Conservation (phyloP, 345 rosid genomes). For the Brassica rapa region DNA sequence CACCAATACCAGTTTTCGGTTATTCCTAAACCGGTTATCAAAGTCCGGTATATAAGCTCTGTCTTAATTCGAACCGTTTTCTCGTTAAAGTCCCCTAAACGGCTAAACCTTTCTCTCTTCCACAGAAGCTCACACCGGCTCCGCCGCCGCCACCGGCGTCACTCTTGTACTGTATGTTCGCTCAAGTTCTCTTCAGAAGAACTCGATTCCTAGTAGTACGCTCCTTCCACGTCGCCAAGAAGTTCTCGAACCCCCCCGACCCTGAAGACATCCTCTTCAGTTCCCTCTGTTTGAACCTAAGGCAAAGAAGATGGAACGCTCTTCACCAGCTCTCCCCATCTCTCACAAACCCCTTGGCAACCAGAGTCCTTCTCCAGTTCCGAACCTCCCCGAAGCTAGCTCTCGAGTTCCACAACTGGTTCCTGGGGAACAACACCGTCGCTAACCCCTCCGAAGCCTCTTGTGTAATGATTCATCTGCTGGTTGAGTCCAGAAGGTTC, state of each 20-base stretch:
- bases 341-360: conserved; percentile 49
- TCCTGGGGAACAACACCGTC: conserved; percentile 20
- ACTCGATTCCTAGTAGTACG: conserved; percentile 34
- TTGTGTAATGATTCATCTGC: conserved; percentile 54
- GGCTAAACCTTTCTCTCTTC: conserved; percentile 1
- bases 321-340: conserved; percentile 48
- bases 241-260: conserved; percentile 45
- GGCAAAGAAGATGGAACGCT: conserved; percentile 63
- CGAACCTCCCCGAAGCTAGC: conserved; percentile 57
- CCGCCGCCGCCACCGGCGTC: conserved; percentile 17
- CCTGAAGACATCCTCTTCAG: conserved; percentile 54
- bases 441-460: conserved; percentile 32
- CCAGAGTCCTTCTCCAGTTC: conserved; percentile 54
- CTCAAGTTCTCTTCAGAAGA: conserved; percentile 40
- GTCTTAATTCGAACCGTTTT: neutral
- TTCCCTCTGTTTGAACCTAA: conserved; percentile 59
- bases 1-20: neutral
- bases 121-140: conserved; percentile 21
- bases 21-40: neutral
- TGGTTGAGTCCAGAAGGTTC: conserved; percentile 50
- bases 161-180: conserved; percentile 24
- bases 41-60: neutral
- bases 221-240: conserved; percentile 50
- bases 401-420: conserved; percentile 61
- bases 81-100: neutral